Conservation (phyloP, 2,329 filamentous ascomycete genomes). For the Alternaria dauci region DNA sequence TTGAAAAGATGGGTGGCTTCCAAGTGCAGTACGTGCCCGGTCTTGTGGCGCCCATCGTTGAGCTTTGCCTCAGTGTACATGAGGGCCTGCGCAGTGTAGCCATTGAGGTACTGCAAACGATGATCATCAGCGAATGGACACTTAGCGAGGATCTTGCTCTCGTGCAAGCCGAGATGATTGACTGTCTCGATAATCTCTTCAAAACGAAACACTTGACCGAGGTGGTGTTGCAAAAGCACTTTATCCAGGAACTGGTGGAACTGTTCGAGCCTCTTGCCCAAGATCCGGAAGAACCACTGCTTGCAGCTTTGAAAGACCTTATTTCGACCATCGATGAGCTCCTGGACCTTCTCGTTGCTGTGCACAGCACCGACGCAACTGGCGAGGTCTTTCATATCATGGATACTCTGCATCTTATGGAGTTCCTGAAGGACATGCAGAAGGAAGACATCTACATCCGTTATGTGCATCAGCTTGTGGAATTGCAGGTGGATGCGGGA, state of each 20-base stretch:
- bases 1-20: slow-evolving; percentile 90
- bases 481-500: slow-evolving; percentile 75
- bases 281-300: slow-evolving; percentile 75
- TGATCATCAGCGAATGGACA: slow-evolving; percentile 99
- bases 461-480: slow-evolving; percentile 90
- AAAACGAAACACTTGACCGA: slow-evolving; percentile 88
- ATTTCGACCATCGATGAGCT: slow-evolving; percentile 89
- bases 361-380: slow-evolving; percentile 77
- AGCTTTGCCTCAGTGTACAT: slow-evolving; percentile 93
- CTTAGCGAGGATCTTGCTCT: slow-evolving; percentile 89
- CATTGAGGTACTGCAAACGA: slow-evolving; percentile 91
- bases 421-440: slow-evolving; percentile 95
- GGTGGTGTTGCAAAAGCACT: slow-evolving; percentile 89
- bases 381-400: slow-evolving; percentile 84
- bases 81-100: slow-evolving; percentile 89
- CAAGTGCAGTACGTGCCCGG: slow-evolving; percentile 98
- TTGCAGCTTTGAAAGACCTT: slow-evolving; percentile 77
- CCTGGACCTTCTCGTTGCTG: slow-evolving; percentile 86
- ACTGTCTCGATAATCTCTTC: slow-evolving; percentile 88
- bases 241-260: slow-evolving; percentile 83
- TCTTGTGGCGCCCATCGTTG: slow-evolving; percentile 88
- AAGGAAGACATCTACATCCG: slow-evolving; percentile 97
- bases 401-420: slow-evolving; percentile 90
- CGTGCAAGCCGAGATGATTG: slow-evolving; percentile 96
- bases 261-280: slow-evolving; percentile 77